Percentiles rank a stretch among this genome's conserved stretches.
Evolutionary conservation across 202 grass and related monocot species (phyloP).

Genomic region (Musa balbisiana): DNA sequence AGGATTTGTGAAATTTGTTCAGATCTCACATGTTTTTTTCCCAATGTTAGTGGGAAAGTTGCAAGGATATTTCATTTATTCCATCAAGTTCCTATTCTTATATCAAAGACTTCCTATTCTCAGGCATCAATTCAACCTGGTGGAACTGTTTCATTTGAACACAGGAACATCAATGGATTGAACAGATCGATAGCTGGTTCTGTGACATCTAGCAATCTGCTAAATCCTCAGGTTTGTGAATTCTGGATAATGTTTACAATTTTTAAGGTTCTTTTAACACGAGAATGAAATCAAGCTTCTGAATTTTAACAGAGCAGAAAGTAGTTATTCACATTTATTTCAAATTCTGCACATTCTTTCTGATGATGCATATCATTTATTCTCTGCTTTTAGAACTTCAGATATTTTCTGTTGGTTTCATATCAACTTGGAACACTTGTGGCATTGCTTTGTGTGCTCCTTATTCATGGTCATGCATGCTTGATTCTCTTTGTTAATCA

Average conservation of each 20-base stretch:
- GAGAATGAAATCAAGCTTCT: background rate
- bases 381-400: no score
- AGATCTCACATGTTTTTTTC: no score
- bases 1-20: background rate
- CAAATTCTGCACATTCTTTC: no score
- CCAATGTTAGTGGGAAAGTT: no score
- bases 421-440: no score
- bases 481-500: background rate
- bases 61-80: no score
- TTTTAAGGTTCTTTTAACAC: background rate
- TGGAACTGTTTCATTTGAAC: conserved; percentile 91
- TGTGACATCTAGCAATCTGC: conserved; percentile 88
- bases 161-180: conserved; percentile 85
- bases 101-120: background rate
- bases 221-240: conserved; percentile 71
- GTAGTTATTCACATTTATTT: no score
- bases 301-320: background rate
- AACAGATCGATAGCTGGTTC: conserved; percentile 91
- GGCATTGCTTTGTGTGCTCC: no score
- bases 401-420: no score
- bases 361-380: background rate
- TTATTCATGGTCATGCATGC: background rate
- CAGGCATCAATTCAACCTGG: conserved; percentile 96
- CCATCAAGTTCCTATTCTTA: no score
- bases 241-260: background rate